Percentiles rank a stretch among this genome's conserved stretches.
These are phyloP conservation scores for Malassezia slooffiae DNA, from an alignment of 1,284 basidiomycete species.

Conservation along the genomic window DNA sequence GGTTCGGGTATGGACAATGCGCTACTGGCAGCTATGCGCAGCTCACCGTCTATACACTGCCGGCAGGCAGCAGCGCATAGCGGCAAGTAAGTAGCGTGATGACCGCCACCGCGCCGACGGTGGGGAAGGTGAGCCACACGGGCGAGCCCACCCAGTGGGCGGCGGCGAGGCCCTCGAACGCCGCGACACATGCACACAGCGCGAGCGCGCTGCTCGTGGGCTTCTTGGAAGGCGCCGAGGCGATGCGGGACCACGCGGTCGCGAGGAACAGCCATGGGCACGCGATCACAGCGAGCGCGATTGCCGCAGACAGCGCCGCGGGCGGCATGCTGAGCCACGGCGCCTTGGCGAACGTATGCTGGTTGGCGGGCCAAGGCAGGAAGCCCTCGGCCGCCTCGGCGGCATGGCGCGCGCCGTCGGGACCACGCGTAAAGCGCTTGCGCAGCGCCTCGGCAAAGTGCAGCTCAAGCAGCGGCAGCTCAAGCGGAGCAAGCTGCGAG, in stretches of 20 bases:
- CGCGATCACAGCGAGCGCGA: conserved; percentile 1
- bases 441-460: background rate
- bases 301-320: background rate
- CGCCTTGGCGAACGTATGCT: conserved; percentile 12
- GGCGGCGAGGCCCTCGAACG: conserved; percentile 2
- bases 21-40: too few relatives aligned
- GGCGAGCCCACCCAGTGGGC: conserved; percentile 10
- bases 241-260: too few relatives aligned
- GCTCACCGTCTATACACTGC: too few relatives aligned
- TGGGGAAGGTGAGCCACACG: conserved; percentile 1
- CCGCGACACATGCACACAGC: too few relatives aligned
- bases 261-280: conserved; percentile 7
- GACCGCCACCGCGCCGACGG: background rate
- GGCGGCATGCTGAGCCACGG: conserved; percentile 16
- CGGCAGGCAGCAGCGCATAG: background rate
- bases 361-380: background rate
- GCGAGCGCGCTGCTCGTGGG: too few relatives aligned
- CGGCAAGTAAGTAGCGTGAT: background rate
- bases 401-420: background rate
- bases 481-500: background rate
- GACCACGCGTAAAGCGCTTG: background rate
- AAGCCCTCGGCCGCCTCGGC: conserved; percentile 9
- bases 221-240: too few relatives aligned
- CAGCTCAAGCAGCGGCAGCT: conserved; percentile 4
- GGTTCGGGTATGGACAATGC: too few relatives aligned